Percentiles rank a stretch among this genome's conserved stretches.
These are phyloP conservation scores for Phytophthora sansomeana DNA, from an alignment of 352 stramenopile species.

Conservation along the genomic window DNA sequence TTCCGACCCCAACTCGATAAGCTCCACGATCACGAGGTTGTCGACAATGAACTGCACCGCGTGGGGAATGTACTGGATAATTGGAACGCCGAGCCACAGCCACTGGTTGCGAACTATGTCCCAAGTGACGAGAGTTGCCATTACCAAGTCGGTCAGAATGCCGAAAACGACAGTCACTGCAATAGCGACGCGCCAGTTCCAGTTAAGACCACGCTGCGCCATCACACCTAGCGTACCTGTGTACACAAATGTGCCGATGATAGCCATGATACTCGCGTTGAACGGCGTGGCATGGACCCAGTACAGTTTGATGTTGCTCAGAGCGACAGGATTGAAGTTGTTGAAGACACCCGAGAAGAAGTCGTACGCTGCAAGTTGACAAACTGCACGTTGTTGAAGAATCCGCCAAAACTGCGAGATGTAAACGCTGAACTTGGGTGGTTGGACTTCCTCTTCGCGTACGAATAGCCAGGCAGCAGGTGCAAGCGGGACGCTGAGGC, in stretches of 20 bases:
- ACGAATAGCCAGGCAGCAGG: constrained; percentile 34
- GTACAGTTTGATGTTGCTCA: constrained; percentile 44
- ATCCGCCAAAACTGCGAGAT: constrained; percentile 46
- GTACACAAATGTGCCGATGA: constrained; percentile 42
- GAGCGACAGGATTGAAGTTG: constrained; percentile 53
- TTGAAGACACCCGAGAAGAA: constrained; percentile 56
- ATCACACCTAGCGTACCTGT: constrained; percentile 37
- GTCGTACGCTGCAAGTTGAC: constrained; percentile 53
- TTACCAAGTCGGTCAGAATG: constrained; percentile 39
- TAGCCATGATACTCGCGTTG: constrained; percentile 47
- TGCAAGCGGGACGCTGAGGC: constrained; percentile 19
- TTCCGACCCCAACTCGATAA: constrained; percentile 50
- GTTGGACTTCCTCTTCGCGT: constrained; percentile 18
- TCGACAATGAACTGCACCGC: constrained; percentile 56
- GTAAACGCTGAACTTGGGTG: constrained; percentile 25
- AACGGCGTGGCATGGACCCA: constrained; percentile 56
- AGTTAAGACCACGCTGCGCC: constrained; percentile 40
- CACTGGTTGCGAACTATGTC: constrained; percentile 48
- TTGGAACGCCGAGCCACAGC: constrained; percentile 54
- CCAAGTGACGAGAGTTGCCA: constrained; percentile 53
- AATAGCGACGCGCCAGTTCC: constrained; percentile 48
- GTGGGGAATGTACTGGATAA: constrained; percentile 50
- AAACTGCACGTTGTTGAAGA: constrained; percentile 52
- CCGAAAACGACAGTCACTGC: constrained; percentile 34
- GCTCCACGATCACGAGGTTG: constrained; percentile 58